Percentiles rank a stretch among this genome's conserved stretches.
phyloP scores from a whole-genome alignment of 208 protist species.

The Leptomonas seymouri region DNA sequence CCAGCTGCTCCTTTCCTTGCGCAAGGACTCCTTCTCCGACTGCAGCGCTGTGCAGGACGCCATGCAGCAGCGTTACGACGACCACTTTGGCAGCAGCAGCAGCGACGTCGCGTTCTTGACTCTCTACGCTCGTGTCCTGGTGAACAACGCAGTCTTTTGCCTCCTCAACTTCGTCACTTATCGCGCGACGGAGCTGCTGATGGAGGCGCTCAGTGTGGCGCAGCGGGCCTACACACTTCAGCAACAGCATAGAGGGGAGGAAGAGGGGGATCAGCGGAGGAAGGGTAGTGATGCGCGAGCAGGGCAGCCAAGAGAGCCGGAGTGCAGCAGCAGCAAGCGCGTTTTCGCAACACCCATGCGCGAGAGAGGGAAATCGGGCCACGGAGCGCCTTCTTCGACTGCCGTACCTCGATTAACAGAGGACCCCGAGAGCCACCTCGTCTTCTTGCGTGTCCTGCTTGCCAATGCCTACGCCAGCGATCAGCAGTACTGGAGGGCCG shows the following conservation, averaged over 20 bases:
- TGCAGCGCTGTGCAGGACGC: conserved; percentile 36
- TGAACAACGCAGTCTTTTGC: conserved; percentile 79
- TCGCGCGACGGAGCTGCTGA: conserved; percentile 45
- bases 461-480: conserved; percentile 70
- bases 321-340: background rate
- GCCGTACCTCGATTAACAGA: background rate
- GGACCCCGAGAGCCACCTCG: conserved; percentile 22
- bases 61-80: conserved; percentile 44
- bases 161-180: conserved; percentile 57
- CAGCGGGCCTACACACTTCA: conserved; percentile 16
- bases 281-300: background rate
- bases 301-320: background rate
- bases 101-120: conserved; percentile 34
- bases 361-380: background rate
- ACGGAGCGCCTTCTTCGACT: background rate
- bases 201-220: conserved; percentile 46
- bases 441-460: conserved; percentile 68
- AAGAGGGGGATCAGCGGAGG: background rate
- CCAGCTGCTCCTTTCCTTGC: conserved; percentile 36
- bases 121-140: conserved; percentile 63
- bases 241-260: background rate
- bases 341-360: background rate
- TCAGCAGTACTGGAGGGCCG: conserved; percentile 61
- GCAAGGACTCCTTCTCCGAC: conserved; percentile 44
- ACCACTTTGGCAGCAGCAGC: conserved; percentile 27